Evolutionary conservation across 768 basidiomycete species (phyloP), one percentile per base, ranked within the genome.

Genomic region (Chalciporus piperatus): DNA sequence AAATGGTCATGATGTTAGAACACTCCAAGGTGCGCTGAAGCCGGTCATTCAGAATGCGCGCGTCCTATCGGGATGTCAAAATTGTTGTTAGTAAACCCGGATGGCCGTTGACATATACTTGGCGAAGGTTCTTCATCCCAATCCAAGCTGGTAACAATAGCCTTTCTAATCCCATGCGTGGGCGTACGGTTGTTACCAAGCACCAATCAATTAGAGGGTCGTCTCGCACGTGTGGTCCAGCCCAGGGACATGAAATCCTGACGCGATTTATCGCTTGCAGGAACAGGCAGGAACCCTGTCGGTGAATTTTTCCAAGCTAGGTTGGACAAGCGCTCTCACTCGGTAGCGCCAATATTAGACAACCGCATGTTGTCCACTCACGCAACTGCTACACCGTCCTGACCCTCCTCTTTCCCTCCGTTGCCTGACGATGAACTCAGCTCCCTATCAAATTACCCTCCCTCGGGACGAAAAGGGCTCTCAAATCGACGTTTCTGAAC

Each of bases 401-500:
- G n/a, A 16, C 27, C 19, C 8, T 17, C 20, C 48, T 33, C 33
- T n/a, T n/a, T n/a, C 12, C n/a, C 8, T 37, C 8, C 28, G 38
- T 38, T 20, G 41, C 25, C n/a, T 17, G 13, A 45, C 47, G 5
- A 63, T 66, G 61, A 22, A 48, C 30, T 54, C 58, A 25, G 38
- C 52, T 50, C 42, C 47, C 2, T 33, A 60, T n/a, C 47, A 3
- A 39, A 27, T 64, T 2, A 20, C 27, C 0, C 30, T 63, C n/a
- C 52, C 43, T 19, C 30, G 27, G 8, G 5, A 39, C 0, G 35
- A 20, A 5, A 25, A 17, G 19, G 48, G 35, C 35, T n/a, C 35
- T 37, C 35, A 43, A 9, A 3, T 40, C 19, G 63, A 64, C 32
- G 51, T 66, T 11, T 43, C 57, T 7, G 55, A 65, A 0, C 20